These are phyloP conservation scores for Coniochaeta prunicola DNA, from an alignment of 2,329 filamentous ascomycete species.

Conservation along the genomic window DNA sequence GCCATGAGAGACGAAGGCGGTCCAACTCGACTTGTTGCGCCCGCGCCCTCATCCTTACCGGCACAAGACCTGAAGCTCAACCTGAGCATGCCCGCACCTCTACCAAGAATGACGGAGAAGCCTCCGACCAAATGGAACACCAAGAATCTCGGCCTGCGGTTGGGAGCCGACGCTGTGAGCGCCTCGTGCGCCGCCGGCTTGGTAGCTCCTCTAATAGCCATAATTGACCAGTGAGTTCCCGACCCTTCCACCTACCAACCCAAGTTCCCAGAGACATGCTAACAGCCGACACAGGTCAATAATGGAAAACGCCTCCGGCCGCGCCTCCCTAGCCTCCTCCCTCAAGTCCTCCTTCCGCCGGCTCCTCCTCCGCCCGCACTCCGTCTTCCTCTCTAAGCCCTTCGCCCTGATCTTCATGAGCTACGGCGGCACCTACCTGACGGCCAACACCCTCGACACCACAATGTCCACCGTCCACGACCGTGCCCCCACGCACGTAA, in stretches of 20 bases:
- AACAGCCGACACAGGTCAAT: conserved; percentile 48
- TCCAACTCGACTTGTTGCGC: not conserved
- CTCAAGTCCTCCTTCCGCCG: conserved; percentile 49
- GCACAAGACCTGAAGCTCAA: not conserved
- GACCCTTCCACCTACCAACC: not conserved
- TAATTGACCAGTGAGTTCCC: conserved; percentile 69
- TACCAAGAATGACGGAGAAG: not conserved
- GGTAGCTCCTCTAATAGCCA: conserved; percentile 77
- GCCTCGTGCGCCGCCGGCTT: conserved; percentile 66
- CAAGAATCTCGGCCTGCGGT: conserved; percentile 57
- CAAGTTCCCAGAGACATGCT: not conserved
- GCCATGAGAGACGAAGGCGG: not conserved
- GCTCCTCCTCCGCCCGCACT: conserved; percentile 53
- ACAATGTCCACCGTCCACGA: conserved; percentile 52
- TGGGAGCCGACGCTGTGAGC: conserved; percentile 61
- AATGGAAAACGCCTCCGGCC: conserved; percentile 74
- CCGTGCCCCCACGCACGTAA: conserved; percentile 53
- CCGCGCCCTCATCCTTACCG: not conserved
- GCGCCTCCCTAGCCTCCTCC: conserved; percentile 50
- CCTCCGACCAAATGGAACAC: conserved; percentile 59
- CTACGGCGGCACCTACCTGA: conserved; percentile 85
- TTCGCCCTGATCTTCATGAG: conserved; percentile 65
- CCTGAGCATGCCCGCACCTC: not conserved
- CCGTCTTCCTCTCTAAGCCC: conserved; percentile 56
- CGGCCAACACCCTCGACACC: conserved; percentile 84